Evolutionary conservation across 2,329 filamentous ascomycete species (phyloP).

Genomic region (Paecilomyces sp.): DNA sequence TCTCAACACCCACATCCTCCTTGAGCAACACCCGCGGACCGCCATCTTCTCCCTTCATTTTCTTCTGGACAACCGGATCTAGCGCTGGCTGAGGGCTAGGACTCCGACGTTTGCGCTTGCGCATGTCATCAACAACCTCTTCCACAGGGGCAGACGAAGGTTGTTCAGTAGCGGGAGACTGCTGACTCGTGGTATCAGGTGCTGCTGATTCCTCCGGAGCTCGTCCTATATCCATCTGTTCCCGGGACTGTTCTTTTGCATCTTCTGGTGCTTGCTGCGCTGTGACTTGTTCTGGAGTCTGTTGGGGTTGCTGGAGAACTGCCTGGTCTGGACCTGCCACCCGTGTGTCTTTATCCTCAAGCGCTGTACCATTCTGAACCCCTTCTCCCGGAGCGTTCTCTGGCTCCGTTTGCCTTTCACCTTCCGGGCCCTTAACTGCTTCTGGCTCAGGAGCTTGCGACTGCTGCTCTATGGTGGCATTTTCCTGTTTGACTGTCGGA

Average conservation of each 20-base stretch:
- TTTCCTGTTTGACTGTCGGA: conserved; percentile 3
- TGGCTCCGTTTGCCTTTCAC: not conserved
- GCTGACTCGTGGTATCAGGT: conserved; percentile 9
- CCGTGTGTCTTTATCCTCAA: not conserved
- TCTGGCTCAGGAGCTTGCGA: not conserved
- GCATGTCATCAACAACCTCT: conserved; percentile 45
- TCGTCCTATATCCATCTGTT: conserved; percentile 4
- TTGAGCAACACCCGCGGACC: conserved; percentile 20
- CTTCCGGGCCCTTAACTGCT: not conserved
- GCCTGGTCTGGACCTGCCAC: not conserved
- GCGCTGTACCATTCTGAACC: not conserved
- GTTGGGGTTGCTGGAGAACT: not conserved
- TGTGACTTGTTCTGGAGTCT: conserved; percentile 5
- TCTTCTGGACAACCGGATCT: conserved; percentile 51
- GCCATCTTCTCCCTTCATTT: conserved; percentile 34
- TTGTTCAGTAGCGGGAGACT: conserved; percentile 16
- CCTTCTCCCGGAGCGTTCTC: not conserved
- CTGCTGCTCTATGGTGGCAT: not conserved
- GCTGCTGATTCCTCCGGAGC: conserved; percentile 7
- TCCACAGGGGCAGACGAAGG: conserved; percentile 22
- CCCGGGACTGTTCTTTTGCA: not conserved
- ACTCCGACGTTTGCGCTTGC: conserved; percentile 62
- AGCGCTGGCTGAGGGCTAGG: conserved; percentile 52
- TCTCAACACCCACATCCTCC: conserved; percentile 18
- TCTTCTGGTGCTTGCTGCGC: not conserved